Evolutionary conservation across 140 eudicot species (phyloP).

Genomic region (Anethum foeniculum): DNA sequence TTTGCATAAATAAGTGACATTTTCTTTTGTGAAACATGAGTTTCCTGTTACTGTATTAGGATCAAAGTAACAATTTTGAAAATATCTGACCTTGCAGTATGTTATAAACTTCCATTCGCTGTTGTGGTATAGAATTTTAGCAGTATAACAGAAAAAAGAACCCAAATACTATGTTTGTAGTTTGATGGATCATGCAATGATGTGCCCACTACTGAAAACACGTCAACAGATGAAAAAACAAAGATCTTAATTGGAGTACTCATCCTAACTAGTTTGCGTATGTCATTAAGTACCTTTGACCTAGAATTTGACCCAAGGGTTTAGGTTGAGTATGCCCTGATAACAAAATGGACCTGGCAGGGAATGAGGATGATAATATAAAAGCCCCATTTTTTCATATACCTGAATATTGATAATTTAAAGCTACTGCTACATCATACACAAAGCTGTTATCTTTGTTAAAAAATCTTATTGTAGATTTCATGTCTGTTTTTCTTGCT

Average conservation of each 20-base stretch:
- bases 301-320: neutral
- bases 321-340: neutral
- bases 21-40: neutral
- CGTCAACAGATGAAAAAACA: neutral
- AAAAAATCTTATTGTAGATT: neutral
- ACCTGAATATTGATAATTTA: neutral
- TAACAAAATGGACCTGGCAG: neutral
- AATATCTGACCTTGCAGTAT: neutral
- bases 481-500: neutral
- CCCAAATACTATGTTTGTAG: neutral
- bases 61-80: neutral
- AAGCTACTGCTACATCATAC: neutral
- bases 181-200: neutral
- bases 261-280: neutral
- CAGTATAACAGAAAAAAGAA: neutral
- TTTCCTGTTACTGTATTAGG: neutral
- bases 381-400: neutral
- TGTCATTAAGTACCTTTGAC: neutral
- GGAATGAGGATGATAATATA: neutral
- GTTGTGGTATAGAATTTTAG: neutral
- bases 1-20: neutral
- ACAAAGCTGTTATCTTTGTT: neutral
- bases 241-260: neutral
- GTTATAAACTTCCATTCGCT: neutral
- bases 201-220: neutral